These are phyloP conservation scores for Bruguiera hainesii DNA, from an alignment of 441 rosid genomes.

Conservation along the genomic window DNA sequence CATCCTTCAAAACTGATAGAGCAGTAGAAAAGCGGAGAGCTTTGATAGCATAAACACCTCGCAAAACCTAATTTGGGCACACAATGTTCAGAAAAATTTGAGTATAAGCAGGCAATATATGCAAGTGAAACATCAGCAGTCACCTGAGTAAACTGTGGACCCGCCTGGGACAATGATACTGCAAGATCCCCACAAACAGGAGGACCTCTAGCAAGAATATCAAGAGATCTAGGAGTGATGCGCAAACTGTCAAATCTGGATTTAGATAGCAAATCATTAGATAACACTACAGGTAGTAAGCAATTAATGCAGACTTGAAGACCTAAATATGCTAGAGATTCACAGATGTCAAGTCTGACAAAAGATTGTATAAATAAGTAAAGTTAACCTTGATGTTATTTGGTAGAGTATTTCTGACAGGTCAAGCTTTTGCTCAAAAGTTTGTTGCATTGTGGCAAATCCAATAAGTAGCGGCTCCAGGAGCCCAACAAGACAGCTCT, in stretches of 20 bases:
- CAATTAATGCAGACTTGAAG: not conserved
- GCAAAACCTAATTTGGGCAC: constrained; percentile 58
- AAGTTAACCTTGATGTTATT: constrained; percentile 83
- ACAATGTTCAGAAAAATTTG: constrained; percentile 28
- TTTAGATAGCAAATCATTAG: constrained; percentile 28
- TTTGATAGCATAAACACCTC: constrained; percentile 81
- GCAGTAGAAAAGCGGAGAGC: constrained; percentile 97
- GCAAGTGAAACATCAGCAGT: constrained; percentile 23
- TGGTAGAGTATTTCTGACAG: constrained; percentile 91
- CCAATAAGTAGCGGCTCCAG: constrained; percentile 98
- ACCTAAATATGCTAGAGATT: too few relatives aligned
- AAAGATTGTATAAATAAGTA: constrained; percentile 12
- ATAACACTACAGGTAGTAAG: constrained; percentile 7
- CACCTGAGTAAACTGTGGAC: constrained; percentile 99
- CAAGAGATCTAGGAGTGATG: constrained; percentile 92
- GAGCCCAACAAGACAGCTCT: constrained; percentile 94
- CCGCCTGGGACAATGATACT: constrained; percentile 92
- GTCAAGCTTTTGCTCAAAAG: constrained; percentile 91
- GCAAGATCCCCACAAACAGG: constrained; percentile 99
- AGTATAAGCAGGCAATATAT: constrained; percentile 13
- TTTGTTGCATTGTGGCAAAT: constrained; percentile 96
- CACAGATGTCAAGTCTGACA: not conserved
- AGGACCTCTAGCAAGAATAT: constrained; percentile 86
- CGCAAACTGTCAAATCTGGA: constrained; percentile 96
- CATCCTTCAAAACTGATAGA: constrained; percentile 89